Evolutionary conservation across 2,329 filamentous ascomycete genomes (phyloP), one percentile per base, ranked within the genome.

Genomic region (Albophoma yamanashiensis): DNA sequence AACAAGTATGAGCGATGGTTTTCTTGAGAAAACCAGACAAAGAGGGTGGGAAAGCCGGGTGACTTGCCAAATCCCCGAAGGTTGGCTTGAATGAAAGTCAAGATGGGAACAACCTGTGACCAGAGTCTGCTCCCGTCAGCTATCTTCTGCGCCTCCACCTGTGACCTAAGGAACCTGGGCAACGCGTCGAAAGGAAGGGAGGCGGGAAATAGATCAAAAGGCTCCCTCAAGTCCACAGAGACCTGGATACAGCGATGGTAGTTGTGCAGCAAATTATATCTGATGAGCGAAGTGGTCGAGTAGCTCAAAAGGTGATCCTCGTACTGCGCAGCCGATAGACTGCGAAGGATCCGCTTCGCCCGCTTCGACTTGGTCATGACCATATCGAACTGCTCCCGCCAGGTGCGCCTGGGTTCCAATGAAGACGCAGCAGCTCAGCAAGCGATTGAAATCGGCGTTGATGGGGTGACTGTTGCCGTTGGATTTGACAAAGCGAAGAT

Each of bases 1-100:
- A 78, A 65, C 65, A 70, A 69, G 69, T 75, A 76, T 34, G 72
- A 72, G 42, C 73, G 72, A 65, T 72, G 70, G 38, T 64, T 71
- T 27, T 68, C 65, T 47, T 64, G 62, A 34, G 67, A 71, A 60
- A 74, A 69, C 70, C 73, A 76, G 62, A 69, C 66, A 62, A 79
- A 76, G 53, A 77, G 64, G 22, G 73, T 76, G 8, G 75, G 75
- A 63, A 70, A 73, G 4, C 65, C 65, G 57, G 63, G 66, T 52
- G 53, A 58, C 58, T 55, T 62, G 57, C 63, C 60, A 59, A 59
- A 61, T 53, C 56, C 61, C 31, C 61, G 59, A 53, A 66, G 64
- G 55, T 65, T 66, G 65, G 61, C 66, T 64, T 66, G 66, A 67
- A 72, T 66, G 64, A 75, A 69, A 59, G 68, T 67, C 61, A 77